Conservation (phyloP, 2,329 filamentous ascomycete genomes). For the Diaporthe vaccinii region DNA sequence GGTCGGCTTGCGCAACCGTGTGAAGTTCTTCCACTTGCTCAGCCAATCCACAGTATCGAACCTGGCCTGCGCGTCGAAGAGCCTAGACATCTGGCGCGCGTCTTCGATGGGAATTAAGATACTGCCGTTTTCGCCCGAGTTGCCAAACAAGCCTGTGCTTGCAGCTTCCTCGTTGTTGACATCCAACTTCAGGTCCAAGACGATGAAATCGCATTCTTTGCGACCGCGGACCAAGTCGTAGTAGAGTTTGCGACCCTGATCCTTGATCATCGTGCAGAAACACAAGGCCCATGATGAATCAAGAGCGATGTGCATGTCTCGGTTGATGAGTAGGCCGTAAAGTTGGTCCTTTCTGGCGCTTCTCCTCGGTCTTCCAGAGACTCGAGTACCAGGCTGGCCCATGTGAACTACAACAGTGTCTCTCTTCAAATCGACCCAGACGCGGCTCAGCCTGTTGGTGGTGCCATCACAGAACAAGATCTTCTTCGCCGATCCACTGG, state of each 20-base stretch:
- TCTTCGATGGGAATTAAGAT: neutral
- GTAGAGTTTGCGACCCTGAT: neutral
- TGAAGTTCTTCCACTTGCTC: neutral
- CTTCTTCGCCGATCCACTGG: neutral
- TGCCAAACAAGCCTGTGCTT: neutral
- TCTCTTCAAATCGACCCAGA: neutral
- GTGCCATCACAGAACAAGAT: neutral
- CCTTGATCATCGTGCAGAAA: neutral
- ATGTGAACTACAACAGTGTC: neutral
- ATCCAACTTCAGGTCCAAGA: neutral
- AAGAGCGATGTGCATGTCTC: neutral
- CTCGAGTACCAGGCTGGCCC: no score
- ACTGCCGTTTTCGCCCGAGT: neutral
- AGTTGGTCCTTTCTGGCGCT: neutral
- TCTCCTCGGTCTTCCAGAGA: neutral
- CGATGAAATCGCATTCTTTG: neutral
- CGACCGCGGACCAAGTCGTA: neutral
- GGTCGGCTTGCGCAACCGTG: neutral
- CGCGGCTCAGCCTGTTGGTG: neutral
- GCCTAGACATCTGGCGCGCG: neutral
- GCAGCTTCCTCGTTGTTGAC: neutral
- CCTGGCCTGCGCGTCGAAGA: neutral
- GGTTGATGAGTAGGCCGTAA: neutral
- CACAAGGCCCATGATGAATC: neutral
- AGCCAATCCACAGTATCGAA: neutral